phyloP scores from a whole-genome alignment of 371 early-diverging fungal species.

The Circinella minor region DNA sequence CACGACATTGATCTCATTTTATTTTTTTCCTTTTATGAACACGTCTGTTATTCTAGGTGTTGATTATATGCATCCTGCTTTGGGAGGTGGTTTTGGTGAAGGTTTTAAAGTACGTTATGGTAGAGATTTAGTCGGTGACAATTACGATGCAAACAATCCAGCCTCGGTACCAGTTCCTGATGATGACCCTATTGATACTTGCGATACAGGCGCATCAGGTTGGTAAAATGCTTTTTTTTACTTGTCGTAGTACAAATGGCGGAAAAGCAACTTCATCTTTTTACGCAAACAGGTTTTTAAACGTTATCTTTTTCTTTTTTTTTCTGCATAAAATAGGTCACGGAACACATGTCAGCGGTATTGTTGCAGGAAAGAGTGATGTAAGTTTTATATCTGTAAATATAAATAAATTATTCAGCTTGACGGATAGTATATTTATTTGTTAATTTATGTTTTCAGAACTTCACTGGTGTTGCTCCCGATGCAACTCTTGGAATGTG shows the following conservation, averaged over 20 bases:
- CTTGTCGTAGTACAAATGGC: too few species aligned
- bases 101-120: slow-evolving; percentile 63
- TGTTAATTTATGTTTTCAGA: slow-evolving; percentile 11
- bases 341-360: slow-evolving; percentile 73
- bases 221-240: background rate
- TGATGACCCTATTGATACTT: slow-evolving; percentile 45
- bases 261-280: background rate
- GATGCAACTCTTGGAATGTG: slow-evolving; percentile 59
- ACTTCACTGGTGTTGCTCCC: slow-evolving; percentile 68
- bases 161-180: slow-evolving; percentile 27
- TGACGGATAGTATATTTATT: too few species aligned
- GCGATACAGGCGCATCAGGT: slow-evolving; percentile 46
- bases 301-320: background rate
- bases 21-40: background rate
- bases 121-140: slow-evolving; percentile 65
- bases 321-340: slow-evolving; percentile 41
- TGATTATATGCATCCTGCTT: slow-evolving; percentile 71
- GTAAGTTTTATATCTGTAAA: slow-evolving; percentile 26
- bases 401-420: too few species aligned
- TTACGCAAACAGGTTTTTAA: background rate
- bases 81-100: slow-evolving; percentile 73
- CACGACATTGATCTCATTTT: slow-evolving; percentile 24
- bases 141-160: slow-evolving; percentile 33
- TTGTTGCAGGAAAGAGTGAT: slow-evolving; percentile 57
- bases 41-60: slow-evolving; percentile 37